These are phyloP conservation scores for Alternaria triticina DNA, from an alignment of 2,329 filamentous ascomycete genomes.

Conservation along the genomic window DNA sequence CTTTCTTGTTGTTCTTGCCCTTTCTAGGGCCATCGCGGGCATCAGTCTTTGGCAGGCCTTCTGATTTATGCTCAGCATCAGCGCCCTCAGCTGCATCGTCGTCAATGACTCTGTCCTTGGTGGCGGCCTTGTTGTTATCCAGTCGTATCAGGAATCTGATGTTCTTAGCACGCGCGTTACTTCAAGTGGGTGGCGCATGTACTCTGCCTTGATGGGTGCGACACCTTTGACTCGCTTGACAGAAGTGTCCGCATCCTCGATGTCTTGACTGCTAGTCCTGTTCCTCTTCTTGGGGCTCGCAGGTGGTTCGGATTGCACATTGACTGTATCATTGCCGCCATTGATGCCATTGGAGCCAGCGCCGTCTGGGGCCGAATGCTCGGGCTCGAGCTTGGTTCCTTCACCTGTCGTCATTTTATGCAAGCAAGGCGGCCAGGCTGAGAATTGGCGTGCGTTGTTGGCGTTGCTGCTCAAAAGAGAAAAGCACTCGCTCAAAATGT, in stretches of 20 bases:
- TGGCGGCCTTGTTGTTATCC: conserved; percentile 31
- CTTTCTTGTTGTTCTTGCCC: conserved; percentile 61
- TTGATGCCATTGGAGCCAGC: conserved; percentile 23
- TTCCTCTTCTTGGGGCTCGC: conserved; percentile 43
- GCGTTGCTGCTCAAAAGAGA: conserved; percentile 15
- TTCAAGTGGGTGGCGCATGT: conserved; percentile 34
- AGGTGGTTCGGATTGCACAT: conserved; percentile 30
- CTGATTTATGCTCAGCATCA: conserved; percentile 49
- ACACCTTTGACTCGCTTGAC: conserved; percentile 58
- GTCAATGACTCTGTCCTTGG: conserved; percentile 46
- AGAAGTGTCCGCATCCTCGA: conserved; percentile 29
- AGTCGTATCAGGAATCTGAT: conserved; percentile 44
- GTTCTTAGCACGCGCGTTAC: conserved; percentile 23
- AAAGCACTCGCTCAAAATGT: conserved; percentile 25
- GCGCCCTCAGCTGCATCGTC: conserved; percentile 67
- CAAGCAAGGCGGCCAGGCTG: conserved; percentile 3
- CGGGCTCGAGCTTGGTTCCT: conserved; percentile 11
- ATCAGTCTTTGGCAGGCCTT: conserved; percentile 45
- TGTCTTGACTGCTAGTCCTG: conserved; percentile 43
- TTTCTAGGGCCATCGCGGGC: conserved; percentile 47
- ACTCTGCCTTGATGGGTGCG: conserved; percentile 77
- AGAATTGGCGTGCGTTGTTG: conserved; percentile 12
- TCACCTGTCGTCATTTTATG: conserved; percentile 23
- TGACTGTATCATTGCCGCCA: conserved; percentile 34
- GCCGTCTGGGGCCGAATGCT: conserved; percentile 17